Base-by-base conservation (phyloP, 1,284 basidiomycete genomes). In the Coriolopsis trogii region DNA sequence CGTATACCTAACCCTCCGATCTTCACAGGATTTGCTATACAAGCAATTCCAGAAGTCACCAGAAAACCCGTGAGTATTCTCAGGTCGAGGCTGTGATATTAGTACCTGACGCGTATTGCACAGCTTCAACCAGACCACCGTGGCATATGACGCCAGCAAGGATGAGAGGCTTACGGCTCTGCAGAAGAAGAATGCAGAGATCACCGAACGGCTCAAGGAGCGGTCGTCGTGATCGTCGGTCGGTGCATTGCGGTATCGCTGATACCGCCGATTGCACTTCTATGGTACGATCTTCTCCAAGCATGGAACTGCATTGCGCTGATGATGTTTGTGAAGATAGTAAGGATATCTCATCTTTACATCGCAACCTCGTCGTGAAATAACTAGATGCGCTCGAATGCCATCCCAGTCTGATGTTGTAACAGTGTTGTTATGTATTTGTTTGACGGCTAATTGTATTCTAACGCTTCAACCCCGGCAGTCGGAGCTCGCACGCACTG, bases 21-120 rank as follows among this genome's bases (percentile, higher is more conserved):
- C 29, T 46, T 3, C 49, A 49, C 63, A 89, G 85, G 89, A 92
- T 47, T 68, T 89, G 37, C 70, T 91, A 37, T 82, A 78, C 78
- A 93, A 92, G 68, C 82, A 89, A 66, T 93, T 91, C 82, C 89
- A 94, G 71, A 95, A 95, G 69, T 87, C 88, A 8, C 88, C 90
- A 0, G 92, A 93, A 53, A 94, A 95, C 70, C 91, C 92, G 84
- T 94, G 75, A 66, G 86, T 13, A 1, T 20, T 28, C 5, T 16
- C 40, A n/a, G 16, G 41, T 33, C 26, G 20, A 41, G 42, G 56
- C 46, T 41, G 56, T 49, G 42, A 33, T 4, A 16, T 34, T 16
- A 7, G n/a, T 51, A 25, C 34, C 30, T 42, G 3, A 48, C 6
- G 15, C 43, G 12, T 5, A 15, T 23, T 16, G 4, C 21, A 28